Evolutionary conservation across 2,329 filamentous ascomycete species (phyloP), one percentile per base, ranked within the genome.

Genomic region (Aschersonia sp.): DNA sequence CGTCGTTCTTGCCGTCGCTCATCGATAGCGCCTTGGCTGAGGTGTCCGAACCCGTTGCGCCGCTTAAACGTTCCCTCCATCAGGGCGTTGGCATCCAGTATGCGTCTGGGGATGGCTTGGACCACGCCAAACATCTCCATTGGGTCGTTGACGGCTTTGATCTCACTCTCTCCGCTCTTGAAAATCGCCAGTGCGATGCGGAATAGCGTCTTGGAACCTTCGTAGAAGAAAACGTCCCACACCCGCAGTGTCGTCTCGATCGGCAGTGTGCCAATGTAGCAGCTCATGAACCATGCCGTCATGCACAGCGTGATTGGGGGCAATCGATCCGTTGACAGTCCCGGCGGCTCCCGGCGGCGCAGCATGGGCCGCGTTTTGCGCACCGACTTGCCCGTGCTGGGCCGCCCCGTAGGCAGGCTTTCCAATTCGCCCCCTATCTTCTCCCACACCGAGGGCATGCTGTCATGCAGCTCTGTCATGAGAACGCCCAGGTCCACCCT

Each of bases 41-140:
- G 70, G 56, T 88, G 83, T 6, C 81, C 83, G 55, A 90, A 88
- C 5, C 85, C 85, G 58, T 88, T 85, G 44, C 83, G 77, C 41
- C 86, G 79, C 54, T 81, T 80, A 61, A 92, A 89, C 53, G 85
- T 94, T 7, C 85, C 76, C 53, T 94, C 87, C 69, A 95, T 78
- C 11, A 97, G 68, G 2, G 69, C 69, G 56, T 94, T 95, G 47
- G 84, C 83, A 62, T 97, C 87, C 22, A 95, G 64, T 57, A 95
- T 74, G 47, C 76, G 77, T 47, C 90, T 76, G 1, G 90, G 90
- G 32, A 94, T 79, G 2, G 81, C 81, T 67, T 97, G 90, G 31
- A 97, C 88, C 4, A 94, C 81, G 59, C 94, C 87, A 63, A 95
- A 95, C 57, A 95, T 87, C 67, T 97, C 90, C 81, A 94, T 94